phyloP scores from a whole-genome alignment of 495 filamentous ascomycete species.

The Mytilinidion resinicola region DNA sequence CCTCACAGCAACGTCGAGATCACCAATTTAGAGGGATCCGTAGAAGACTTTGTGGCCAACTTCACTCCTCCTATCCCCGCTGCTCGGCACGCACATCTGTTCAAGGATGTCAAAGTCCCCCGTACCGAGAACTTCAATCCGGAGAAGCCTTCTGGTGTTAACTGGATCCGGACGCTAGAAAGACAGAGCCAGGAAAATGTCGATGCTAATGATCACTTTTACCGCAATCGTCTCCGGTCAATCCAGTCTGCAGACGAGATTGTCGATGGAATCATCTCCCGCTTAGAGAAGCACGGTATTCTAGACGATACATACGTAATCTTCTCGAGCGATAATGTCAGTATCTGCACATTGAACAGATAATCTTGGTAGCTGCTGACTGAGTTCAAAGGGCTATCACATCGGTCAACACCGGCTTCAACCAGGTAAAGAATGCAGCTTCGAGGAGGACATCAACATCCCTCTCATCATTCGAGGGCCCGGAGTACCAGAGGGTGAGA shows the following conservation, averaged over 20 bases:
- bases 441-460: constrained; percentile 68
- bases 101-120: constrained; percentile 43
- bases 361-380: too few species aligned
- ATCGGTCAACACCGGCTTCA: constrained; percentile 67
- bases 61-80: constrained; percentile 27
- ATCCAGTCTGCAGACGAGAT: constrained; percentile 67
- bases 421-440: constrained; percentile 66
- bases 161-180: constrained; percentile 53
- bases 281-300: constrained; percentile 46
- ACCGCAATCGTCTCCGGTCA: constrained; percentile 55
- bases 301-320: constrained; percentile 66
- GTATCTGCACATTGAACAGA: too few species aligned
- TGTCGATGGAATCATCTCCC: constrained; percentile 50
- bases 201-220: constrained; percentile 63
- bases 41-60: constrained; percentile 17
- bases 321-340: constrained; percentile 60
- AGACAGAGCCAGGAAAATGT: constrained; percentile 50
- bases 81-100: constrained; percentile 42
- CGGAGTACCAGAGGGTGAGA: constrained; percentile 19
- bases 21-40: constrained; percentile 27
- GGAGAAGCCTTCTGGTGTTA: constrained; percentile 47
- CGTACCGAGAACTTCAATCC: constrained; percentile 46
- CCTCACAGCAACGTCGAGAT: constrained; percentile 55
- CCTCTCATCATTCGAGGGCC: constrained; percentile 49
- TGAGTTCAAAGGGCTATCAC: constrained; percentile 49